A percentile compares a stretch with the other conserved stretches of the same genome.
phyloP scores from a whole-genome alignment of 2,329 filamentous ascomycete genomes.

The Verticillium isaacii region DNA sequence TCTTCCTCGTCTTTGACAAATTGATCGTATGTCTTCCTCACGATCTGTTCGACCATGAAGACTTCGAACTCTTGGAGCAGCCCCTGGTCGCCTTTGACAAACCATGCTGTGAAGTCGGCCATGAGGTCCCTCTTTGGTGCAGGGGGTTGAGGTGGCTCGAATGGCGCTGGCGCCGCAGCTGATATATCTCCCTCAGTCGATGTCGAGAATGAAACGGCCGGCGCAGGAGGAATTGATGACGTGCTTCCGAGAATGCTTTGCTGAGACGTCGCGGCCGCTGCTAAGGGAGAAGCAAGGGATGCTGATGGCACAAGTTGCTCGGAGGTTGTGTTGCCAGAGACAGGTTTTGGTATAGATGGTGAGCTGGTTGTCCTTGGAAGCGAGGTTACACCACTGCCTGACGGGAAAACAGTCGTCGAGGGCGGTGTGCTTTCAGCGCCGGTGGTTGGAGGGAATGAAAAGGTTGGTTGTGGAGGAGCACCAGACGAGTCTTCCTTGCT shows the following conservation, averaged over 20 bases:
- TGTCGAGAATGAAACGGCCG: not conserved
- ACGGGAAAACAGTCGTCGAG: not conserved
- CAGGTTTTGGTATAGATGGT: not conserved
- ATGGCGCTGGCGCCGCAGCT: not conserved
- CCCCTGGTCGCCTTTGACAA: conserved; percentile 48
- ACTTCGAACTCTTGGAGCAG: conserved; percentile 46
- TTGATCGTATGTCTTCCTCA: conserved; percentile 34
- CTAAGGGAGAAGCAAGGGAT: not conserved
- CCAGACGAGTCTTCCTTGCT: not conserved
- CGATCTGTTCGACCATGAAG: conserved; percentile 38
- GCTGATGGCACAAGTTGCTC: not conserved
- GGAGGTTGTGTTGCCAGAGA: not conserved
- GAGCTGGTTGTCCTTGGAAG: not conserved
- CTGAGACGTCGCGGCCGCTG: not conserved
- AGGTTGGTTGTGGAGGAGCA: not conserved
- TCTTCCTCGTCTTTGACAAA: conserved; percentile 36
- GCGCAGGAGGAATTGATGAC: not conserved
- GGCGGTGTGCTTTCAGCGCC: not conserved
- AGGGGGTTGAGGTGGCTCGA: not conserved
- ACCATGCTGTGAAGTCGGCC: conserved; percentile 49
- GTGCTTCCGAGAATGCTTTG: not conserved
- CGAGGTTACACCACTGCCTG: not conserved
- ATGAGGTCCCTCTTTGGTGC: conserved; percentile 31
- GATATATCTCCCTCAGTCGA: not conserved
- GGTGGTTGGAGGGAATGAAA: not conserved